Evolutionary conservation across 23 red algal species (phyloP).

Genomic region (Agarophyton chilense): DNA sequence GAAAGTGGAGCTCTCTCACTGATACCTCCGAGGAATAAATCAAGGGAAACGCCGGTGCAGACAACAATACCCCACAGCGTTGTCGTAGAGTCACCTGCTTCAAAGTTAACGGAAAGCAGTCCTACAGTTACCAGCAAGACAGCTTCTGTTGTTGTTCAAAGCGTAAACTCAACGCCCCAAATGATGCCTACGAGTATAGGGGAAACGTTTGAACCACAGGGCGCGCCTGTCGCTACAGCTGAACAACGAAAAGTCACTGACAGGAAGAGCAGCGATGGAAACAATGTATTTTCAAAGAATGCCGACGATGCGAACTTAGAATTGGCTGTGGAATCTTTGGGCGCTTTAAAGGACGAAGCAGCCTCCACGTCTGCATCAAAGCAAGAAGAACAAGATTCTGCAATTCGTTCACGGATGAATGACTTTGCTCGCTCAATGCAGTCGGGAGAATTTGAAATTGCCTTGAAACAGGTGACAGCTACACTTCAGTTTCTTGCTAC

Average conservation of each 20-base stretch:
- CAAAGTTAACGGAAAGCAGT: not conserved
- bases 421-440: slow-evolving; percentile 72
- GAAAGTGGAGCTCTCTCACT: not conserved
- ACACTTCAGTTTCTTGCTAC: slow-evolving; percentile 40
- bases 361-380: not conserved
- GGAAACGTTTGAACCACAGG: not conserved
- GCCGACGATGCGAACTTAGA: not conserved
- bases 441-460: slow-evolving; percentile 48
- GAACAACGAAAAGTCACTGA: not conserved
- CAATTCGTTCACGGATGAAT: slow-evolving; percentile 65
- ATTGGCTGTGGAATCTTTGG: slow-evolving; percentile 16
- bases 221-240: not conserved
- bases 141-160: slow-evolving; percentile 21
- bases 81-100: not conserved
- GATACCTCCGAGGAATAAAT: not conserved
- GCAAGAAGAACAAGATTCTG: slow-evolving; percentile 31
- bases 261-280: not conserved
- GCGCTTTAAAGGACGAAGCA: slow-evolving; percentile 1
- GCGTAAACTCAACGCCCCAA: slow-evolving; percentile 22
- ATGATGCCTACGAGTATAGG: not conserved
- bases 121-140: not conserved
- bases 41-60: not conserved
- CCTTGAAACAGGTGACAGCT: slow-evolving; percentile 49
- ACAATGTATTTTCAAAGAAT: not conserved
- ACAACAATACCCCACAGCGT: not conserved